Base-by-base conservation (phyloP, 2,329 filamentous ascomycete species). In the Septoria petroselini region DNA sequence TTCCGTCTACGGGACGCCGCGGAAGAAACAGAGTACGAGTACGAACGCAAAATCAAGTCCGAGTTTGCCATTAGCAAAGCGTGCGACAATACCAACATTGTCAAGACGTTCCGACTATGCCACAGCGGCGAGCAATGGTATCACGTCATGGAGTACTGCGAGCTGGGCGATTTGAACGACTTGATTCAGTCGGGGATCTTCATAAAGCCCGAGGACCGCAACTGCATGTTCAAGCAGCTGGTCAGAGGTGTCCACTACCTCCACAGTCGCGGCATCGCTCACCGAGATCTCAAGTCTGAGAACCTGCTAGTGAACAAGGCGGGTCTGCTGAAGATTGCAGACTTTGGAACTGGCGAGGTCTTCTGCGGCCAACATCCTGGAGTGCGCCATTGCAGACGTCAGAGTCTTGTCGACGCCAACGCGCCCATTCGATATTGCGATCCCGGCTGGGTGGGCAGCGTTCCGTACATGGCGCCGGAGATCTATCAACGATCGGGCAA, bases 111-210 rank as follows among this genome's bases (percentile, higher is more conserved):
- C 48, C 81, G 84, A 23, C 76, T 95, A 4, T 93, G 88, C 71
- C 54, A 59, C 23, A 79, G 90, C 59, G 80, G 83, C 59, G 82
- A 81, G 25, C 82, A 85, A 31, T 94, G 87, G 86, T 91, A 89
- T 66, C 88, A 94, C 66, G 88, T 95, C 48, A 95, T 95, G 90
- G 88, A 95, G 66, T 94, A 87, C 67, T 95, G 90, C 71, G 78
- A 81, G 2, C 82, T 88, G 59, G 89, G 90, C 38, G 90, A 95
- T 64, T 73, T 95, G 4, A 91, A 86, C 67, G 76, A 77, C 54
- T 73, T 95, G 9, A 84, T 94, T 31, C 80, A 84, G 57, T 65
- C 84, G 66, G 79, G 80, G 27, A 84, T 85, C 61, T 80, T 94
- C 56, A 79, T 74, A 49, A 71, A 74, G 2, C 43, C 34, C 7